These are phyloP conservation scores for Pyrenophora teres DNA, from an alignment of 2,329 filamentous ascomycete species.

Conservation along the genomic window DNA sequence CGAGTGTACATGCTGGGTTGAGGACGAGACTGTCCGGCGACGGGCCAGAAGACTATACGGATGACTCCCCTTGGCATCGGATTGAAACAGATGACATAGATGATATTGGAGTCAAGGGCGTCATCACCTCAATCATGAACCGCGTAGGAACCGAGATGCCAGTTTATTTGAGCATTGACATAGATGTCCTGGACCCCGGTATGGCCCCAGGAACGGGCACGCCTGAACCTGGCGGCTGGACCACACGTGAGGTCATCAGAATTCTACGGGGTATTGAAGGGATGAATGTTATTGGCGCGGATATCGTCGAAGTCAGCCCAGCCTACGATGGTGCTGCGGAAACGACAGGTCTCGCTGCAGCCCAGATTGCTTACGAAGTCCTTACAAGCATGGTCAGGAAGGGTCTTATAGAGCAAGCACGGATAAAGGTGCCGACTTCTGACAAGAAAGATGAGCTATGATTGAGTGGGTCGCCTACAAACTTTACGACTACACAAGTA, in stretches of 20 bases:
- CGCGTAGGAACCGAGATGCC: constrained; percentile 75
- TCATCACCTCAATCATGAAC: constrained; percentile 71
- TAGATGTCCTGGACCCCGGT: constrained; percentile 78
- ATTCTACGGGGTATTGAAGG: constrained; percentile 81
- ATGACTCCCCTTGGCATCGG: constrained; percentile 69
- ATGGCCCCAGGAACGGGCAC: constrained; percentile 81
- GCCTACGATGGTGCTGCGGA: constrained; percentile 82
- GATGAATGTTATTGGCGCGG: constrained; percentile 84
- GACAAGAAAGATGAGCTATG: constrained; percentile 36
- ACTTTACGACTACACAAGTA: no score
- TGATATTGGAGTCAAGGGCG: constrained; percentile 72
- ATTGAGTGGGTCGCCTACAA: background rate
- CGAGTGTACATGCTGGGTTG: constrained; percentile 80
- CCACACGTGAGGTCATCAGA: constrained; percentile 81
- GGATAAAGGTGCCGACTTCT: constrained; percentile 21
- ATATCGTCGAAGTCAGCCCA: constrained; percentile 87
- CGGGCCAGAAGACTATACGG: constrained; percentile 71
- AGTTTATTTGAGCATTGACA: constrained; percentile 81
- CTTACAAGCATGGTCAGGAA: constrained; percentile 74
- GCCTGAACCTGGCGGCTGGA: constrained; percentile 90
- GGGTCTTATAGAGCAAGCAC: constrained; percentile 51
- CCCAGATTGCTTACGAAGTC: constrained; percentile 86
- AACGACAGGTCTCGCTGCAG: constrained; percentile 79
- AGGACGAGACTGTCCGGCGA: constrained; percentile 73
- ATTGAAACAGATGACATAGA: constrained; percentile 88